Conservation (phyloP, 83 land plant genomes). For the Picea engelmannii region DNA sequence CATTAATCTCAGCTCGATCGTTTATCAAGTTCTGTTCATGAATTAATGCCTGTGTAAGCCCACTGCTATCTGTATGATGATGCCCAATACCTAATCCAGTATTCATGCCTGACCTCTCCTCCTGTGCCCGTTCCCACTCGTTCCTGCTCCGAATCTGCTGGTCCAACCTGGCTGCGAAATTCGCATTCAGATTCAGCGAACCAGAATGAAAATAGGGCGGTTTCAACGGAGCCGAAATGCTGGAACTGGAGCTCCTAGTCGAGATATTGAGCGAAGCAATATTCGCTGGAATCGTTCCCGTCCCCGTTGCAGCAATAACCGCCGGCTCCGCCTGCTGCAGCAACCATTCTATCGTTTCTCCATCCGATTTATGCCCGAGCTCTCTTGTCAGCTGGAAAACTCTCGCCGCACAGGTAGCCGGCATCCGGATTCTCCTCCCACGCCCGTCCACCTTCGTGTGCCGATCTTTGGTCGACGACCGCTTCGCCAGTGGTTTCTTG, state of each 20-base stretch:
- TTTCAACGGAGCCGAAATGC: conserved; percentile 46
- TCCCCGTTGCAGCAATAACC: conserved; percentile 65
- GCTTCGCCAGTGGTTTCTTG: conserved; percentile 27
- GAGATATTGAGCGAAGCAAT: conserved; percentile 69
- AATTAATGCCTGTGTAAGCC: conserved; percentile 19
- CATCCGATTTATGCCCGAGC: conserved; percentile 47
- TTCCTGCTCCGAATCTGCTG: conserved; percentile 21
- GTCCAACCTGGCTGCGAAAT: conserved; percentile 19
- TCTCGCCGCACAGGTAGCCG: conserved; percentile 45
- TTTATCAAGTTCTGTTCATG: conserved; percentile 15
- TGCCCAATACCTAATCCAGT: background rate
- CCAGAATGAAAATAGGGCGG: conserved; percentile 15
- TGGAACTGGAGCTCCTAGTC: conserved; percentile 64
- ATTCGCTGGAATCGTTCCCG: conserved; percentile 81
- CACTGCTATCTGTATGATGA: conserved; percentile 15
- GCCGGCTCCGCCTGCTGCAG: conserved; percentile 49
- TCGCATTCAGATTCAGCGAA: conserved; percentile 21
- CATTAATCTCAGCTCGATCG: background rate
- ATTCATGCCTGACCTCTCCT: background rate
- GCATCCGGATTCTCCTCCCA: conserved; percentile 31
- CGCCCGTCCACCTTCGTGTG: conserved; percentile 47
- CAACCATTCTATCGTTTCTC: conserved; percentile 51
- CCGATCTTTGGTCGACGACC: conserved; percentile 33
- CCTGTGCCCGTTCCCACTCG: conserved; percentile 18
- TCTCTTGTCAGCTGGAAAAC: conserved; percentile 51